Percentiles rank a stretch among this genome's conserved stretches.
These are phyloP conservation scores for Rhodotorula sp. DNA, from an alignment of 1,284 basidiomycete genomes.

Conservation along the genomic window DNA sequence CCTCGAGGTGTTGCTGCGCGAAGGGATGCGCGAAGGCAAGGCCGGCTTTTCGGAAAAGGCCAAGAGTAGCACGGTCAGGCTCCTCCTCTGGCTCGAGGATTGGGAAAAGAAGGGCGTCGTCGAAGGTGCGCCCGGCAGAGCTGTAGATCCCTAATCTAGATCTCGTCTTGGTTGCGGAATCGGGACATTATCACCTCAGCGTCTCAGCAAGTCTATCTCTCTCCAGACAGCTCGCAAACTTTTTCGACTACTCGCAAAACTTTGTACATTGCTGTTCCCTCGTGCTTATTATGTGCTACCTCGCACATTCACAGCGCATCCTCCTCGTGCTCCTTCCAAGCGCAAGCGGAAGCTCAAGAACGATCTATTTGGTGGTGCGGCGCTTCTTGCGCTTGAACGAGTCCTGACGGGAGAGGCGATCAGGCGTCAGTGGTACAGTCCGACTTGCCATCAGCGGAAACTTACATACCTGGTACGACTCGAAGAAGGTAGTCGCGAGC, in stretches of 20 bases:
- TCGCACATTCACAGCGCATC: too few relatives aligned
- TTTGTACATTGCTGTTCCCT: too few relatives aligned
- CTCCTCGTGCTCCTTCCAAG: not conserved
- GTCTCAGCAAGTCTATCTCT: too few relatives aligned
- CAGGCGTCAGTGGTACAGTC: not conserved
- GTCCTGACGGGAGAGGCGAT: not conserved
- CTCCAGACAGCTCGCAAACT: too few relatives aligned
- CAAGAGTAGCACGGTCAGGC: conserved; percentile 37
- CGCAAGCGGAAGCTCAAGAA: not conserved
- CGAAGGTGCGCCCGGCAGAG: conserved; percentile 22
- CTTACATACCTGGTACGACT: not conserved
- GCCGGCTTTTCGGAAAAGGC: conserved; percentile 37
- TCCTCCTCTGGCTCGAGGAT: conserved; percentile 48
- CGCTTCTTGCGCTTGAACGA: conserved; percentile 17
- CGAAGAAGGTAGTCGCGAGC: conserved; percentile 5
- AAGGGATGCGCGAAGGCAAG: conserved; percentile 35
- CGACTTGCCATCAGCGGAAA: not conserved
- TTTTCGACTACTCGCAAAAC: too few relatives aligned
- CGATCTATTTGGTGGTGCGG: not conserved
- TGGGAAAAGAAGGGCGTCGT: conserved; percentile 44
- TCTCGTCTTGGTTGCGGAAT: too few relatives aligned
- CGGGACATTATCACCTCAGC: too few relatives aligned
- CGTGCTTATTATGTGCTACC: too few relatives aligned
- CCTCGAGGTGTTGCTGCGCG: conserved; percentile 27
- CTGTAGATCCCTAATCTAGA: conserved; percentile 28